Evolutionary conservation across 106 monocot species (phyloP), one percentile per base, ranked within the genome.

Genomic region (Platanthera zijinensis): DNA sequence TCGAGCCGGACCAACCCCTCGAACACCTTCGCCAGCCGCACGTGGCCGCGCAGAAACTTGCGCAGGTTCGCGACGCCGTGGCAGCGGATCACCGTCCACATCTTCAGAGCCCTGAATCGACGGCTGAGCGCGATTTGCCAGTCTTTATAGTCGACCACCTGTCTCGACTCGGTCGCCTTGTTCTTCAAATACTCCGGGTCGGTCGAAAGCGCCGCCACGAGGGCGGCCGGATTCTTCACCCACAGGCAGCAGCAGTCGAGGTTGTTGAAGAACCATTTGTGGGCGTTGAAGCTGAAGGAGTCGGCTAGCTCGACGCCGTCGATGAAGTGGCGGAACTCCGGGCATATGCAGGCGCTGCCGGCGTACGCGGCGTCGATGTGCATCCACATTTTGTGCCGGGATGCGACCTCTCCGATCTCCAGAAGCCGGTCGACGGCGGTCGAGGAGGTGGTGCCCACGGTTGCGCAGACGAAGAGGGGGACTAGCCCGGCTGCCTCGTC

Each of bases 71-170:
- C 83, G 10, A 74, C 81, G 39, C 90, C 90, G 74, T 85, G 80
- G 57, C 87, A 77, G 17, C 87, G 72, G 8, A 87, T 69, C 39
- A 87, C 87, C 80, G 84, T 52, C 86, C 86, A 87, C 30, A 87
- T 64, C 80, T 84, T 87, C 49, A 87, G 74, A 7, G 80, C 14
- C 6, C 67, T 67, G 80, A 91, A 91, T 8, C 88, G 78, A 0
- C 90, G 85, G 71, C 90, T 78, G 13, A 86, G 30, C 12, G 75
- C 90, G n/a, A 91, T 57, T 73, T 91, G 90, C 80, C 84, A 83
- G 74, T 90, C 90, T 70, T 90, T 90, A 73, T 80, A 81, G 70
- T 90, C 87, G 10, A 80, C 79, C n/a, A 91, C 90, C 68, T 57
- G 39, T 25, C 71, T 79, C 12, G 88, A 68, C 14, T 91, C 90